A percentile compares a stretch with the other conserved stretches of the same genome.
These are phyloP conservation scores for Cyclotella choctawhatcheeana DNA, from an alignment of 108 stramenopile genomes.

Conservation along the genomic window DNA sequence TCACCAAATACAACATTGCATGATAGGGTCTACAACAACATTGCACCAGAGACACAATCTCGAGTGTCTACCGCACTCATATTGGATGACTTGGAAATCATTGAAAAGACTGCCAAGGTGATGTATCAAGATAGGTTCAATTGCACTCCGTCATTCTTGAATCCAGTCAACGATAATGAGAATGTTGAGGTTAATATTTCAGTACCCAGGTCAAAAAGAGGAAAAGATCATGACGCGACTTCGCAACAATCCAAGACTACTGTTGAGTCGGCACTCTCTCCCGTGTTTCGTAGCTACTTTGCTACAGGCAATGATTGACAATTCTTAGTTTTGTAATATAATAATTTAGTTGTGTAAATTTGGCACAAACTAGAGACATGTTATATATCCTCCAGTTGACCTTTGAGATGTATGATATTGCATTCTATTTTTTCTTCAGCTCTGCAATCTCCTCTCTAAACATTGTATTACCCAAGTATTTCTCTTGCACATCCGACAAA, in stretches of 20 bases:
- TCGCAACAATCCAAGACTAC: not conserved
- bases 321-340: too few relatives aligned
- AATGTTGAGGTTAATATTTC: not conserved
- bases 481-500: constrained; percentile 52
- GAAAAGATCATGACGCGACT: not conserved
- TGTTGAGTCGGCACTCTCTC: not conserved
- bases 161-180: not conserved
- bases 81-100: constrained; percentile 20
- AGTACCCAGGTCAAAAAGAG: not conserved
- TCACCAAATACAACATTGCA: not conserved
- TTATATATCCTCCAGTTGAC: too few relatives aligned
- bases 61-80: constrained; percentile 15
- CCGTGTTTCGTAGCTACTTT: not conserved
- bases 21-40: constrained; percentile 14
- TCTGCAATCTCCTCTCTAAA: constrained; percentile 47
- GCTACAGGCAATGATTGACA: not conserved
- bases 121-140: constrained; percentile 34
- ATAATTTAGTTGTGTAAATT: too few relatives aligned
- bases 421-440: constrained; percentile 4
- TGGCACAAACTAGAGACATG: too few relatives aligned
- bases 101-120: constrained; percentile 16
- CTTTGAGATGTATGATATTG: too few relatives aligned
- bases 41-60: not conserved
- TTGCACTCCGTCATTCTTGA: not conserved
- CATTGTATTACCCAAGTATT: constrained; percentile 51